Conservation (phyloP, 2,329 filamentous ascomycete genomes). For the Arthrobotrys entomopaga region DNA sequence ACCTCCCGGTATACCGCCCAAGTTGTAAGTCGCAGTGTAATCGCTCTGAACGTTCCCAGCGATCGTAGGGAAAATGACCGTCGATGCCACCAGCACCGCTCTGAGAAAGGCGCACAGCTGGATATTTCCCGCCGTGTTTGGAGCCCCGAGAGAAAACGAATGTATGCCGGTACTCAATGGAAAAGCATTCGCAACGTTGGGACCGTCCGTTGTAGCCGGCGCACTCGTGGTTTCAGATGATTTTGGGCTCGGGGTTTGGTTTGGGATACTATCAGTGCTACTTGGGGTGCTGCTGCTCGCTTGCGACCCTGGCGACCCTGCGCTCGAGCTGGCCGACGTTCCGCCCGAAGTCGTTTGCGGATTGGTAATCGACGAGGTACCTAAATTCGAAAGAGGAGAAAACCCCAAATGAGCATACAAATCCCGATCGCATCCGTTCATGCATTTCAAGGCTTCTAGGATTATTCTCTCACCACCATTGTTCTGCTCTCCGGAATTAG, state of each 20-base stretch:
- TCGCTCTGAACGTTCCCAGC: background rate
- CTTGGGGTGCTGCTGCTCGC: background rate
- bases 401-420: background rate
- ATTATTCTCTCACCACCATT: background rate
- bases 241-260: background rate
- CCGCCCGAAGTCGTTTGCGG: too few species aligned
- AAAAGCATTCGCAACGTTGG: background rate
- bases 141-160: background rate
- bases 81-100: background rate
- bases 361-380: too few species aligned
- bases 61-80: background rate
- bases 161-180: slow-evolving; percentile 1
- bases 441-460: background rate
- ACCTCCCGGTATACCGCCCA: background rate
- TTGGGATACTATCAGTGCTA: background rate
- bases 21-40: slow-evolving; percentile 6
- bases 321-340: background rate
- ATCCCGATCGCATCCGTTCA: background rate
- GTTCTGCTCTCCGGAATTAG: background rate
- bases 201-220: background rate
- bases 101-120: slow-evolving; percentile 6
- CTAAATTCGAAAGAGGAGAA: background rate
- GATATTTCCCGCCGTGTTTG: background rate
- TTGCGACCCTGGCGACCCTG: too few species aligned
- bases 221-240: background rate